These are phyloP conservation scores for Fusarium phyllophilum DNA, from an alignment of 2,329 filamentous ascomycete genomes.

Conservation along the genomic window DNA sequence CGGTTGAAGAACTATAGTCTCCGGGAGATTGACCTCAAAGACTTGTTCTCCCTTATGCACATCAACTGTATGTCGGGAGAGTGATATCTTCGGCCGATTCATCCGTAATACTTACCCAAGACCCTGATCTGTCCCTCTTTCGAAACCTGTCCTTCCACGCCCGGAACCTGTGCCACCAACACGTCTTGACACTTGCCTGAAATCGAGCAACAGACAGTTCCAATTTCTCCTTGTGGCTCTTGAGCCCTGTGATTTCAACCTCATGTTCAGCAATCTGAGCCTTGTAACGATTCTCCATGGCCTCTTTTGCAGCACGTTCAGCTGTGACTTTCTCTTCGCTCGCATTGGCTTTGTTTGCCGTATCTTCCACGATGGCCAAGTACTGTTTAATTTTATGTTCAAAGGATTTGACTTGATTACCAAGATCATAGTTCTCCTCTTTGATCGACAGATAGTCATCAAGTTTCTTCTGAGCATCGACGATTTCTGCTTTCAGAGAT, in stretches of 20 bases:
- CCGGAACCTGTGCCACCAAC: background rate
- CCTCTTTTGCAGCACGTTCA: background rate
- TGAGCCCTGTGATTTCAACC: background rate
- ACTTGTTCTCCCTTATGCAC: too few species aligned
- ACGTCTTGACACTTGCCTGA: background rate
- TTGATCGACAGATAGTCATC: background rate
- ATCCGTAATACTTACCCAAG: background rate
- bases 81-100: background rate
- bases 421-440: background rate
- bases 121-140: background rate
- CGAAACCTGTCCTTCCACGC: background rate
- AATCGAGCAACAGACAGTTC: background rate
- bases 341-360: background rate
- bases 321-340: background rate
- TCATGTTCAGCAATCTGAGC: background rate
- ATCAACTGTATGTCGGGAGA: background rate
- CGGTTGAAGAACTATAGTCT: background rate
- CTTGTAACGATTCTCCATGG: background rate
- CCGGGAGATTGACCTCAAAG: background rate
- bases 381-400: background rate
- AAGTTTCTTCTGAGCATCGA: background rate
- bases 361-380: fast-evolving
- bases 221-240: background rate
- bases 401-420: background rate
- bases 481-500: background rate